These are phyloP conservation scores for Alisma plantagoaquatica DNA, from an alignment of 106 monocot species.

Conservation along the genomic window DNA sequence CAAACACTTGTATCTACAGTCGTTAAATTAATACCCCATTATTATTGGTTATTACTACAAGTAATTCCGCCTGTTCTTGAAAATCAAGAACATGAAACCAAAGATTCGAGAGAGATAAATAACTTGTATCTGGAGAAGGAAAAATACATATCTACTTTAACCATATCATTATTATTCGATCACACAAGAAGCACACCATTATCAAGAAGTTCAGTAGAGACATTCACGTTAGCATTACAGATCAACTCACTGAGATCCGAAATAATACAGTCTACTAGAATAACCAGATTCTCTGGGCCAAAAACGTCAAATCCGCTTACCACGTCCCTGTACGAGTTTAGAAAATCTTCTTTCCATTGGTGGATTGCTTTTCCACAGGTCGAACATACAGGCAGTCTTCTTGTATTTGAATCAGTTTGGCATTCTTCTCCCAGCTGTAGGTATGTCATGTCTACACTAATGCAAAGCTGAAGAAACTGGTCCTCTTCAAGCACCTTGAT, in stretches of 20 bases:
- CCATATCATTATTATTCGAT: no score
- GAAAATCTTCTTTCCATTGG: neutral
- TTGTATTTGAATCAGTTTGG: conserved; percentile 2
- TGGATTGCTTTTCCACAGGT: conserved; percentile 5
- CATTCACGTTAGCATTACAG: conserved; percentile 2
- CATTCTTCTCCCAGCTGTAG: conserved; percentile 8
- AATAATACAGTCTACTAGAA: conserved; percentile 41
- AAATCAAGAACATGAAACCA: no score
- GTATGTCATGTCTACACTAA: conserved; percentile 26
- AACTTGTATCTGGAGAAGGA: no score
- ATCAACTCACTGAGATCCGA: conserved; percentile 5
- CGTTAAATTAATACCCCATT: no score
- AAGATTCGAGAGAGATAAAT: no score
- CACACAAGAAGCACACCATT: no score
- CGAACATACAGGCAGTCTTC: neutral
- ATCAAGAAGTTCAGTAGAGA: conserved; percentile 8
- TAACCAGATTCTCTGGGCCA: conserved; percentile 44
- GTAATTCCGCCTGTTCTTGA: no score
- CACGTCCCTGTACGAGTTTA: conserved; percentile 4
- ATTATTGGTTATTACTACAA: no score
- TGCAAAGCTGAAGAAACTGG: conserved; percentile 35
- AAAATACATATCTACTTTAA: no score
- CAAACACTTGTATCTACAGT: no score
- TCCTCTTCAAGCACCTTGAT: conserved; percentile 31
- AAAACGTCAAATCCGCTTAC: conserved; percentile 8